These are phyloP conservation scores for Lablab purpureus DNA, from an alignment of 306 rosid species.

Conservation along the genomic window DNA sequence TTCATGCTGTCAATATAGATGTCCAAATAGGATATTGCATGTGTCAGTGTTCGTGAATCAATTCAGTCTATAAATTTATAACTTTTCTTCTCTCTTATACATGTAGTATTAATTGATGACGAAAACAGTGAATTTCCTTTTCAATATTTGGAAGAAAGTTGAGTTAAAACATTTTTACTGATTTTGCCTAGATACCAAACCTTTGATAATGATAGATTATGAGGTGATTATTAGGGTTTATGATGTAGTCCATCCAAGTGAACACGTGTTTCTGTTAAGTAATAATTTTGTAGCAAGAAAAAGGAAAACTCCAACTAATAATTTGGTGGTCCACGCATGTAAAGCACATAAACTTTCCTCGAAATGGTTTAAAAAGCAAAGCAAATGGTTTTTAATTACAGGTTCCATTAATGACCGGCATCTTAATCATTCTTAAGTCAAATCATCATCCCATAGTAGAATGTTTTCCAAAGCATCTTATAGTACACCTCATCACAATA, in stretches of 20 bases:
- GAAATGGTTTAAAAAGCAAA: not conserved
- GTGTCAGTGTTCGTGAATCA: no score
- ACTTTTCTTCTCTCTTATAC: no score
- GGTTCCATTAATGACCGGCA: slow-evolving; percentile 19
- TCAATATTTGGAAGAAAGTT: not conserved
- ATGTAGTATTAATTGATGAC: no score
- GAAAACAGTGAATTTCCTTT: no score
- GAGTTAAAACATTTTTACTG: not conserved
- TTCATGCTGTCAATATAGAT: no score
- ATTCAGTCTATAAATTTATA: no score
- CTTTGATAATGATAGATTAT: no score
- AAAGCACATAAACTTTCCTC: slow-evolving; percentile 18
- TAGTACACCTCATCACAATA: not conserved
- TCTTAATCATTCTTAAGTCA: slow-evolving; percentile 28
- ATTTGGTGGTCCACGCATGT: slow-evolving; percentile 43
- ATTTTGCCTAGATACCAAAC: not conserved
- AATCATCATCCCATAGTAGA: not conserved
- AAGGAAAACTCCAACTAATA: not conserved
- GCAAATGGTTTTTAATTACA: slow-evolving; percentile 20
- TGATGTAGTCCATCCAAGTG: slow-evolving; percentile 1
- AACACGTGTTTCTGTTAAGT: slow-evolving; percentile 5
- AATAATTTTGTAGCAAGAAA: slow-evolving; percentile 22
- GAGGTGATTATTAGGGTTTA: no score
- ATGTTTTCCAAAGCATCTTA: not conserved
- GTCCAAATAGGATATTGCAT: no score